These are phyloP conservation scores for Saturnispora zaruensis DNA, from an alignment of 805 yeast genomes.

Conservation along the genomic window DNA sequence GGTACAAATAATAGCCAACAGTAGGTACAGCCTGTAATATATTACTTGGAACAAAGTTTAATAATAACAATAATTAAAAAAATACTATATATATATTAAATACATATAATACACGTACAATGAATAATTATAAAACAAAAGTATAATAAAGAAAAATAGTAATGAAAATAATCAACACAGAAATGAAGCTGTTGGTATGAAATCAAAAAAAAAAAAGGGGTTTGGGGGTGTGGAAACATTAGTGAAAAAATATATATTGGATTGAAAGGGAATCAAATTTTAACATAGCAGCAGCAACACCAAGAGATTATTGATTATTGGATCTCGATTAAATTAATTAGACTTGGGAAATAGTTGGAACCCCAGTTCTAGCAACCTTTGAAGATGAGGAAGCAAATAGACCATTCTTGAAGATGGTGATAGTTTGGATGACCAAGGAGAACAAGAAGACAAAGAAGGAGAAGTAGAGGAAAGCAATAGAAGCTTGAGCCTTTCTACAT, in stretches of 20 bases:
- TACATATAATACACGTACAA: background rate
- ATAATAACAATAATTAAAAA: slow-evolving; percentile 1
- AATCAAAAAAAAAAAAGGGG: background rate
- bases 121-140: slow-evolving; percentile 3
- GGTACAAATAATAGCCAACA: slow-evolving; percentile 32
- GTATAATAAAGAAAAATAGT: background rate
- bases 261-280: background rate
- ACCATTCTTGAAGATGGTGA: slow-evolving; percentile 48
- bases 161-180: background rate
- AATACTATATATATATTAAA: slow-evolving; percentile 3
- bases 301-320: background rate
- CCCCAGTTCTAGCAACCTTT: slow-evolving; percentile 64
- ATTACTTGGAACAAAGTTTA: background rate
- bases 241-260: background rate
- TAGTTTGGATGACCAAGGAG: slow-evolving; percentile 43
- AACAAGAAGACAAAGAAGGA: slow-evolving; percentile 68
- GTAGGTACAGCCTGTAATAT: background rate
- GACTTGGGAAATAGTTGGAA: slow-evolving; percentile 86
- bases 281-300: background rate
- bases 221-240: background rate
- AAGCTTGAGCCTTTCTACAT: slow-evolving; percentile 93
- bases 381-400: slow-evolving; percentile 46
- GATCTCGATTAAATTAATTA: slow-evolving; percentile 27
- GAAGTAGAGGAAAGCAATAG: slow-evolving; percentile 76
- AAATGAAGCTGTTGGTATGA: background rate